Conservation (phyloP, 2,329 filamentous ascomycete genomes). For the Cladorrhinum sp. region DNA sequence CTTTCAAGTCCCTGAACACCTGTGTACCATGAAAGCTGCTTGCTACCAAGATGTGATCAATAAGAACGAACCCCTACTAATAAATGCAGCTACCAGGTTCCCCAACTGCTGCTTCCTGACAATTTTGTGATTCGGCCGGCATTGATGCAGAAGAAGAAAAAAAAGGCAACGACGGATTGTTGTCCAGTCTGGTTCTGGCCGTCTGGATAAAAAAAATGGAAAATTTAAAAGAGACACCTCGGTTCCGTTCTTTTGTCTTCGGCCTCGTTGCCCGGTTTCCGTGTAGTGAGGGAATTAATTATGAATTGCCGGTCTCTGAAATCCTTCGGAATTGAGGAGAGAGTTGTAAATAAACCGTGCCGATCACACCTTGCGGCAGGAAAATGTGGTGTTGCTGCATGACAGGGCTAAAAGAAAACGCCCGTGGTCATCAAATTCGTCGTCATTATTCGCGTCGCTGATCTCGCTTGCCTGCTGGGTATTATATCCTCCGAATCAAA, state of each 20-base stretch:
- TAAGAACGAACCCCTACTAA: too few relatives aligned
- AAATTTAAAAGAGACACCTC: neutral
- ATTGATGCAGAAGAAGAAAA: constrained; percentile 7
- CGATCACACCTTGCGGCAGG: neutral
- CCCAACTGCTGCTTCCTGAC: neutral
- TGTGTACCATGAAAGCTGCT: constrained; percentile 4
- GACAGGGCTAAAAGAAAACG: neutral
- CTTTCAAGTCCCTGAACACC: constrained; percentile 2
- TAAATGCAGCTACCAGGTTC: neutral
- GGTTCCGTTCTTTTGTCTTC: too few relatives aligned
- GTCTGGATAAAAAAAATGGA: constrained; percentile 1
- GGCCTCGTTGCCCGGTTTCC: neutral
- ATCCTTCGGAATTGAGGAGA: neutral
- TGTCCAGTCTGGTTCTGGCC: constrained; percentile 16
- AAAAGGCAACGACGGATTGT: neutral
- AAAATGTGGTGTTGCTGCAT: too few relatives aligned
- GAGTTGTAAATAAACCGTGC: neutral
- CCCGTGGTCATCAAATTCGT: neutral
- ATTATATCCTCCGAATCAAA: constrained; percentile 11
- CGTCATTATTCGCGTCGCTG: neutral
- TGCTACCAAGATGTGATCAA: neutral
- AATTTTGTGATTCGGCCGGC: neutral
- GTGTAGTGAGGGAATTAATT: constrained; percentile 1
- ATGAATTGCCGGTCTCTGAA: neutral
- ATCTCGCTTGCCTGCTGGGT: neutral